Conservation (phyloP, 345 rosid species). For the Pseudoturritis turrita region DNA sequence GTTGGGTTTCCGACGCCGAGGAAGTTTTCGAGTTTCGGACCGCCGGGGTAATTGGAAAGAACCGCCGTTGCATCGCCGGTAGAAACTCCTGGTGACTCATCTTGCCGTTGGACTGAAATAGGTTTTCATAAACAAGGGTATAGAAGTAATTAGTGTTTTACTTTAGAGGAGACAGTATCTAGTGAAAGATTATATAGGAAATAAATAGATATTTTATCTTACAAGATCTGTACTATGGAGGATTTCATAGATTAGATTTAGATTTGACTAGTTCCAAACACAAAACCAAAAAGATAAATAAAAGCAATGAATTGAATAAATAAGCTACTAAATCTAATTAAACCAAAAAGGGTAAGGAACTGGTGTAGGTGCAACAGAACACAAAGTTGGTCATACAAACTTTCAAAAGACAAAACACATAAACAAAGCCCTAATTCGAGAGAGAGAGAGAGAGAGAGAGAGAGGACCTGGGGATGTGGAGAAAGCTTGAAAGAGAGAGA, state of each 20-base stretch:
- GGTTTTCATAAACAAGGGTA: neutral
- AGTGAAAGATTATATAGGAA: slow-evolving; percentile 22
- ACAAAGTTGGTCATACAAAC: slow-evolving; percentile 1
- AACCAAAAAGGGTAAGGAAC: slow-evolving; percentile 2
- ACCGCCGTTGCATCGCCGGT: slow-evolving; percentile 33
- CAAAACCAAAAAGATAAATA: neutral
- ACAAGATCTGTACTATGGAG: neutral
- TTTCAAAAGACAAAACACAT: neutral
- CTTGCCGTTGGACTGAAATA: slow-evolving; percentile 18
- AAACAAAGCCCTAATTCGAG: neutral
- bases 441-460: neutral
- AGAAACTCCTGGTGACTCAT: slow-evolving; percentile 23
- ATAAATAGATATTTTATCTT: neutral
- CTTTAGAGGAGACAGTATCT: slow-evolving; percentile 25
- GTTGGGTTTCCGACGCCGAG: slow-evolving; percentile 43
- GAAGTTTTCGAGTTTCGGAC: slow-evolving; percentile 72
- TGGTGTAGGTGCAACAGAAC: slow-evolving; percentile 18
- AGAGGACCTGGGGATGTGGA: slow-evolving; percentile 36
- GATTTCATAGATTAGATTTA: slow-evolving; percentile 2
- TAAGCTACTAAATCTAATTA: neutral
- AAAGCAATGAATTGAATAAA: neutral
- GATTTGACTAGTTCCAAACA: slow-evolving; percentile 14
- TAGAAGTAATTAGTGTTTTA: neutral
- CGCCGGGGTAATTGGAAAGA: slow-evolving; percentile 49
- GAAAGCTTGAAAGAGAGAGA: slow-evolving; percentile 51